Percentiles rank a stretch among this genome's conserved stretches.
Evolutionary conservation across 2,329 filamentous ascomycete species (phyloP).

Genomic region (Rhinocladiella mackenziei): DNA sequence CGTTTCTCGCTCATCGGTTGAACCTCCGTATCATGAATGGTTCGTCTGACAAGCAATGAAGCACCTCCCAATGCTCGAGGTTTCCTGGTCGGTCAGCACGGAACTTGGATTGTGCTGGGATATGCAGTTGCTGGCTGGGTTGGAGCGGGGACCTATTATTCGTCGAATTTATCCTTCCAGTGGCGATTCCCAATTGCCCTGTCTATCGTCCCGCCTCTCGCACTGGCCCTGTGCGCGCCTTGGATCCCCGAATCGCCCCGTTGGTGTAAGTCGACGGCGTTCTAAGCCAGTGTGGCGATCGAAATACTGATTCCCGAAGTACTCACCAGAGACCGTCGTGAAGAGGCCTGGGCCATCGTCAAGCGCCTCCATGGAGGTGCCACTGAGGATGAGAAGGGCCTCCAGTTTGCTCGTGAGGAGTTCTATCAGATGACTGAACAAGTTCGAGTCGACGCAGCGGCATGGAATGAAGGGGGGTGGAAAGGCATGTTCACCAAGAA

Average conservation of each 20-base stretch:
- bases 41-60: too few relatives aligned
- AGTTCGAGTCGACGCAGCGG: slow-evolving; percentile 15
- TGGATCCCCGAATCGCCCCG: slow-evolving; percentile 48
- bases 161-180: slow-evolving; percentile 39
- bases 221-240: slow-evolving; percentile 40
- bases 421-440: slow-evolving; percentile 27
- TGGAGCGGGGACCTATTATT: slow-evolving; percentile 46
- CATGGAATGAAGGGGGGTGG: slow-evolving; percentile 20
- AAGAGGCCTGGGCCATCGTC: slow-evolving; percentile 46
- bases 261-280: slow-evolving; percentile 38
- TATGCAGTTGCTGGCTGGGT: slow-evolving; percentile 46
- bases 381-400: slow-evolving; percentile 11
- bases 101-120: slow-evolving; percentile 48
- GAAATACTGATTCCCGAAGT: slow-evolving; percentile 5
- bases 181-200: slow-evolving; percentile 47
- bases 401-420: slow-evolving; percentile 23
- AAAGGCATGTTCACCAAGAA: slow-evolving; percentile 21
- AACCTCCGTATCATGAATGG: too few relatives aligned
- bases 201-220: slow-evolving; percentile 39
- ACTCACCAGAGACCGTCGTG: slow-evolving; percentile 43
- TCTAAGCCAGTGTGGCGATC: neutral
- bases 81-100: slow-evolving; percentile 46
- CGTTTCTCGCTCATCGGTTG: too few relatives aligned
- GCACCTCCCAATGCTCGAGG: slow-evolving; percentile 34
- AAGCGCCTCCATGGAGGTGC: slow-evolving; percentile 36